Evolutionary conservation across 306 rosid species (phyloP).

Genomic region (Morella rubra): DNA sequence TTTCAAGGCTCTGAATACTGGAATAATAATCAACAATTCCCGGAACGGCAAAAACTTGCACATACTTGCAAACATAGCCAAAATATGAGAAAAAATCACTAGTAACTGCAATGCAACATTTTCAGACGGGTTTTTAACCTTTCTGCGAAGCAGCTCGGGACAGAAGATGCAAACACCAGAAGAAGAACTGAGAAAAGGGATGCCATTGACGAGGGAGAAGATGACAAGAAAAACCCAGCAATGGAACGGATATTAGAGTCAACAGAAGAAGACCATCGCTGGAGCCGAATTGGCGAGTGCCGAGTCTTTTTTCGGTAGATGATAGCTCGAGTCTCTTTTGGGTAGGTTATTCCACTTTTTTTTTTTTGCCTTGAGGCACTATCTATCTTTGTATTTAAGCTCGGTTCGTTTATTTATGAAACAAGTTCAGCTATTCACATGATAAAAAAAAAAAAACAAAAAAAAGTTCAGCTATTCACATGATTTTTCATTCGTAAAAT

Average conservation of each 20-base stretch:
- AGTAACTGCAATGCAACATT: neutral
- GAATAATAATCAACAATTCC: neutral
- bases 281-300: no score
- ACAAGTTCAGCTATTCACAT: no score
- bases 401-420: no score
- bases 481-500: no score
- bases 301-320: no score
- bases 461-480: no score
- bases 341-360: no score
- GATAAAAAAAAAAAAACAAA: no score
- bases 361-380: no score
- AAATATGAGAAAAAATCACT: neutral
- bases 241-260: neutral
- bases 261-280: no score
- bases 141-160: constrained; percentile 32
- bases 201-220: constrained; percentile 36
- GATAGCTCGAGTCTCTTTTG: no score
- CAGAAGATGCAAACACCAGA: constrained; percentile 26
- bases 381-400: no score
- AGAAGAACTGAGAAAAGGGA: constrained; percentile 35
- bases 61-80: neutral
- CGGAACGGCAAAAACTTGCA: neutral
- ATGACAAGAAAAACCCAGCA: neutral
- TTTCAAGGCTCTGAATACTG: neutral
- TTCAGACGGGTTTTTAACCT: constrained; percentile 38